Conservation (phyloP, 257 asterid species). For the Coffea canephora region DNA sequence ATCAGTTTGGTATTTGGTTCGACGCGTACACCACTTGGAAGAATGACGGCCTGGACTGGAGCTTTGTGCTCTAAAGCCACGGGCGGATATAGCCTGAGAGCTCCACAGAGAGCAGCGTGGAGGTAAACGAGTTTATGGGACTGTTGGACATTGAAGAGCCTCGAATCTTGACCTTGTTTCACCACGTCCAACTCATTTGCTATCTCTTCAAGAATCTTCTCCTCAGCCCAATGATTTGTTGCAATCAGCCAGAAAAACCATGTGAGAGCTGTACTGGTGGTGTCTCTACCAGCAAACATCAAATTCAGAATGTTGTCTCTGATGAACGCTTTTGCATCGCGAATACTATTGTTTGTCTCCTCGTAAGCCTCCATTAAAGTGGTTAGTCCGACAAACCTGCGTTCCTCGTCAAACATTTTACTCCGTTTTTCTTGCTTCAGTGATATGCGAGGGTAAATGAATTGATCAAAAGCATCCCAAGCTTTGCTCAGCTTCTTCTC, state of each 20-base stretch:
- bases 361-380: slow-evolving; percentile 5
- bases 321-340: slow-evolving; percentile 20
- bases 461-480: neutral
- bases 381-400: too few relatives aligned
- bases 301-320: slow-evolving; percentile 35
- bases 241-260: slow-evolving; percentile 51
- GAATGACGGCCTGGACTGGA: slow-evolving; percentile 28
- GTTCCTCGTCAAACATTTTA: too few relatives aligned
- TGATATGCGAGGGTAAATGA: neutral
- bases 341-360: neutral
- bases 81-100: slow-evolving; percentile 51
- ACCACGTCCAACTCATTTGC: slow-evolving; percentile 1
- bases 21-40: slow-evolving; percentile 45
- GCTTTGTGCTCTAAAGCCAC: slow-evolving; percentile 51
- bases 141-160: slow-evolving; percentile 29
- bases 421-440: too few relatives aligned
- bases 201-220: slow-evolving; percentile 37
- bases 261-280: slow-evolving; percentile 37
- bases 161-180: slow-evolving; percentile 17
- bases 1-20: slow-evolving; percentile 23
- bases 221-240: slow-evolving; percentile 20
- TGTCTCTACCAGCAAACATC: slow-evolving; percentile 48
- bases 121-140: slow-evolving; percentile 41
- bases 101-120: slow-evolving; percentile 54
- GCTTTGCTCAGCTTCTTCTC: slow-evolving; percentile 2